phyloP scores from a whole-genome alignment of 768 basidiomycete genomes.

The Kondoa subrosea region DNA sequence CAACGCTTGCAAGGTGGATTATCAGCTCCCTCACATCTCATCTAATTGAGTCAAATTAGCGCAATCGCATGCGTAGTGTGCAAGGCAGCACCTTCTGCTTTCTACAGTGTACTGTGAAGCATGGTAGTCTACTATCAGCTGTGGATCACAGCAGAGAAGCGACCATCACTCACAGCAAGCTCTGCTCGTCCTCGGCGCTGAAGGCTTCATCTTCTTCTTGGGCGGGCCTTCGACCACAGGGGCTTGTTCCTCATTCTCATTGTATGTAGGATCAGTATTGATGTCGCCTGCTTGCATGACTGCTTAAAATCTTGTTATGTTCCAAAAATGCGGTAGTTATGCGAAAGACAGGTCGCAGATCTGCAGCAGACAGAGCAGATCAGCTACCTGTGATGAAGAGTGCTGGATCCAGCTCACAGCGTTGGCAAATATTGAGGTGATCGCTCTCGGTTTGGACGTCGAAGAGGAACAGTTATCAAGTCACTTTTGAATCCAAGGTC shows the following conservation, averaged over 20 bases:
- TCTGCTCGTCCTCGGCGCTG: constrained; percentile 16
- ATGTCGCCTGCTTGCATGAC: too few species aligned
- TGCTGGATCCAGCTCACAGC: too few species aligned
- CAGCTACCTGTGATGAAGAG: too few species aligned
- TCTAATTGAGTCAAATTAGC: too few species aligned
- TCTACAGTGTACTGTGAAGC: constrained; percentile 16
- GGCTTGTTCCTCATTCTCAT: background rate
- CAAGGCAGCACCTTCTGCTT: constrained; percentile 10
- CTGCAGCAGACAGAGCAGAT: too few species aligned
- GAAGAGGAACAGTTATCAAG: too few species aligned
- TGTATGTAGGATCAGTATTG: background rate
- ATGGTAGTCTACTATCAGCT: constrained; percentile 3
- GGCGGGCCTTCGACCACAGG: background rate
- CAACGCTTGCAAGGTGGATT: constrained; percentile 21
- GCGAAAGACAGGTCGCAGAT: too few species aligned
- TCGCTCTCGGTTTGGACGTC: too few species aligned
- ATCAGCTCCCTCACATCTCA: constrained; percentile 20
- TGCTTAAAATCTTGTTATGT: too few species aligned
- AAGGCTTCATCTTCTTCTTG: background rate
- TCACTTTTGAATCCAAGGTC: too few species aligned
- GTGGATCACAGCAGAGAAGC: background rate
- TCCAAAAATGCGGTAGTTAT: too few species aligned
- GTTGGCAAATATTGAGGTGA: too few species aligned
- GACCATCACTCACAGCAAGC: constrained; percentile 14
- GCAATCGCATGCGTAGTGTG: background rate